A percentile compares a stretch with the other conserved stretches of the same genome.
These are phyloP conservation scores for Strobilomyces dryophilus DNA, from an alignment of 768 basidiomycete species.

Conservation along the genomic window DNA sequence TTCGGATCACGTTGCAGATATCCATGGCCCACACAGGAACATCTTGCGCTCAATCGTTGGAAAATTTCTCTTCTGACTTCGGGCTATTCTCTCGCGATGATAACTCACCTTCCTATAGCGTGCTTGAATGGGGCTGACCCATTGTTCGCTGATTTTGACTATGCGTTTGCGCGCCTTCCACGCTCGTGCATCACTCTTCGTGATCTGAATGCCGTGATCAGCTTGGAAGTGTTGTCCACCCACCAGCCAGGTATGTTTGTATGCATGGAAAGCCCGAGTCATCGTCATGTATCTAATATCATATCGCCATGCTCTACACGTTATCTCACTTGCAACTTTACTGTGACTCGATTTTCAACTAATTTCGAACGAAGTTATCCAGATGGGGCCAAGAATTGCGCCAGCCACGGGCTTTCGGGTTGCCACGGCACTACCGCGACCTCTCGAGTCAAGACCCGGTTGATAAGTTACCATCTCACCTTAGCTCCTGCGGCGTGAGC, in stretches of 20 bases:
- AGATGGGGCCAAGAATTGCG: background rate
- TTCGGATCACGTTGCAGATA: background rate
- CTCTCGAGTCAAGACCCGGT: slow-evolving; percentile 10
- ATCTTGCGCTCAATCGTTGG: background rate
- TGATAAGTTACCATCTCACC: slow-evolving; percentile 16
- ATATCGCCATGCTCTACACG: background rate
- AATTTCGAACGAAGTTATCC: background rate
- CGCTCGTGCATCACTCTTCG: slow-evolving; percentile 1
- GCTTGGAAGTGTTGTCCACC: background rate
- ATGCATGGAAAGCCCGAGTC: no score
- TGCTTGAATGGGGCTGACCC: background rate
- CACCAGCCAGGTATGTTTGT: background rate
- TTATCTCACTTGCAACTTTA: background rate
- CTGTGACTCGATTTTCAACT: background rate
- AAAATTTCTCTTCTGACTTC: background rate
- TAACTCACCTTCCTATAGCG: slow-evolving; percentile 12
- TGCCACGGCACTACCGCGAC: slow-evolving; percentile 2
- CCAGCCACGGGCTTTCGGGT: slow-evolving; percentile 6
- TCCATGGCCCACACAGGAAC: background rate
- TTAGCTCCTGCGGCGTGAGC: background rate
- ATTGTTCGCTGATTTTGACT: slow-evolving; percentile 22
- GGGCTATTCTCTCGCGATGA: slow-evolving; percentile 5
- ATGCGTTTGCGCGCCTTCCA: slow-evolving; percentile 1
- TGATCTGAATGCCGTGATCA: background rate
- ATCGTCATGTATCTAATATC: background rate